Base-by-base conservation (phyloP, 2,329 filamentous ascomycete genomes). In the Calonectria henricotiae region DNA sequence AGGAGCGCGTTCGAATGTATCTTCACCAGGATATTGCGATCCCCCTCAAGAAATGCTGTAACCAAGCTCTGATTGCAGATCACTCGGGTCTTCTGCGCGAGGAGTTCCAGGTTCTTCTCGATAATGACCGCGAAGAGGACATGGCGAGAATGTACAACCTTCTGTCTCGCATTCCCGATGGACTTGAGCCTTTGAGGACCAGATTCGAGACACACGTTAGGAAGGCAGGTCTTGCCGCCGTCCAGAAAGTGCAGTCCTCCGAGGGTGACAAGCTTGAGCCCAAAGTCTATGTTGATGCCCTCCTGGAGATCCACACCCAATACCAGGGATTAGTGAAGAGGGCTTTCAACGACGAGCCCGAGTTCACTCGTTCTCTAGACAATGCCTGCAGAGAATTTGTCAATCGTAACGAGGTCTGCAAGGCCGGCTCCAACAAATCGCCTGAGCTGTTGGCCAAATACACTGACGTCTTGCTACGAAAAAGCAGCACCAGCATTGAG, bases 361-460 rank as follows among this genome's bases (percentile, higher is more conserved):
- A 99, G 80, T 99, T 99, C 79, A 98, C 98, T 4, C 89, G 96
- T 65, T 98, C 96, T 4, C 86, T 99, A 32, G 96, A 99, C 79
- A 99, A 98, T 80, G 96, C 96, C 20, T 99, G 96, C 85, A 91
- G 95, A 74, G 96, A 99, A 80, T 99, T 98, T 79, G 96, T 99
- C 82, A 99, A 99, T 84, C 91, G 96, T 71, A 99, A 99, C 82
- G 94, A 96, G 77, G 93, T 98, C 62, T 99, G 96, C 89, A 97
- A 96, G 80, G 91, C 93, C 4, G 95, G 94, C 49, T 97, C 95
- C 1, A 97, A 95, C 78, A 96, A 95, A 79, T 98, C 96, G 0
- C 96, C 96, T 0, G 96, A 99, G 82, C 86, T 99, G 44, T 87
- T 99, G 43, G 96, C 96, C 80, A 98, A 98, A 83, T 98, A 99